These are phyloP conservation scores for Penicillium ucsense DNA, from an alignment of 495 filamentous ascomycete species.

Conservation along the genomic window DNA sequence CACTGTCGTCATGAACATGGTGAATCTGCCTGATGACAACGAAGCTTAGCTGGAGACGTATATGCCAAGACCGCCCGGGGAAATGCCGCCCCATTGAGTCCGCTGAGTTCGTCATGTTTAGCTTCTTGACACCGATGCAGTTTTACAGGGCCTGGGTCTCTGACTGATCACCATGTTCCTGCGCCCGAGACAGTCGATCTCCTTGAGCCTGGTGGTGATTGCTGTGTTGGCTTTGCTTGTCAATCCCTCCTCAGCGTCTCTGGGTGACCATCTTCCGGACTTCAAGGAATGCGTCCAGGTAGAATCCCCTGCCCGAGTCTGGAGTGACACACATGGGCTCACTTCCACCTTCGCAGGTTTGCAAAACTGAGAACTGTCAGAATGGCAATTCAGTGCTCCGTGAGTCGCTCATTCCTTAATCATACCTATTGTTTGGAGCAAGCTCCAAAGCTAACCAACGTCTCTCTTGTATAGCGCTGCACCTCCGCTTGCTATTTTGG, in stretches of 20 bases:
- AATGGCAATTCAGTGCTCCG: slow-evolving; percentile 36
- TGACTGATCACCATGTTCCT: slow-evolving; percentile 23
- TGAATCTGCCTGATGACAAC: too few species aligned
- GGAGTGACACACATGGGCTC: slow-evolving; percentile 1
- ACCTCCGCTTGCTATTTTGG: slow-evolving; percentile 46
- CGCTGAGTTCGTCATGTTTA: too few species aligned
- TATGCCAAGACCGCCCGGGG: slow-evolving; percentile 15
- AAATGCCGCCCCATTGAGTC: too few species aligned
- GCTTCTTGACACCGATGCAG: too few species aligned
- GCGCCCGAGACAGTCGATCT: slow-evolving; percentile 12
- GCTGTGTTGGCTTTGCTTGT: slow-evolving; percentile 36
- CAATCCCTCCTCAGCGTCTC: slow-evolving; percentile 52
- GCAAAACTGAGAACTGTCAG: slow-evolving; percentile 70
- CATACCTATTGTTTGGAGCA: not conserved
- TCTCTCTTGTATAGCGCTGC: slow-evolving; percentile 22
- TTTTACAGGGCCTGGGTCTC: slow-evolving; percentile 4
- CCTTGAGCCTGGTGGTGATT: slow-evolving; percentile 20
- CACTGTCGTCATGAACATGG: too few species aligned
- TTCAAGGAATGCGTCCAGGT: slow-evolving; percentile 86
- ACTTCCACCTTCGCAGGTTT: slow-evolving; percentile 48
- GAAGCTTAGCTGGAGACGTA: too few species aligned
- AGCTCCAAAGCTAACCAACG: too few species aligned
- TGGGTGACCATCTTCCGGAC: slow-evolving; percentile 80
- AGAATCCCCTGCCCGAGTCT: slow-evolving; percentile 7
- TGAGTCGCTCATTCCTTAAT: slow-evolving; percentile 17